Evolutionary conservation across 1,284 basidiomycete species (phyloP), one percentile per base, ranked within the genome.

Genomic region (Grifola frondosa): DNA sequence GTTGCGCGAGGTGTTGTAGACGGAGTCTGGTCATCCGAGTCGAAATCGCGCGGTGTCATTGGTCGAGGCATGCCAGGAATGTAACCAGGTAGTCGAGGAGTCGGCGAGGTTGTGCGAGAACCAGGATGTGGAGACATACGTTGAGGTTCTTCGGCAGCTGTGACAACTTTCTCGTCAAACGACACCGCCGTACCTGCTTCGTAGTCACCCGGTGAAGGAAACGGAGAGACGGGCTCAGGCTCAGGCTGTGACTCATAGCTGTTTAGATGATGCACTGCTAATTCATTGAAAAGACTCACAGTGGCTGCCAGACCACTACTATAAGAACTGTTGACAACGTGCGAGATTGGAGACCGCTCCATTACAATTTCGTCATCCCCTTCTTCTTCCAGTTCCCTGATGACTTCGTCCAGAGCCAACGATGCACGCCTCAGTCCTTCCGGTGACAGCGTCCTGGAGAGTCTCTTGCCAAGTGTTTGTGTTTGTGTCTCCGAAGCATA

Each of bases 1-100:
- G 79, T 81, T 13, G 88, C 87, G 46, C 88, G 82, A 43, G 88
- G 88, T 3, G 88, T 91, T 16, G 82, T 84, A n/a, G 85, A 84
- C 21, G 84, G 78, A 10, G 71, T 68, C 53, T 76, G 74, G 46
- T 88, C 84, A 44, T 89, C 87, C 30, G 73, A 59, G 41, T 88
- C 87, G 36, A 78, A 66, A 48, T 87, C 83, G 46, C 78, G 79
- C 17, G 88, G 88, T 9, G 88, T 91, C 81, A 90, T 88, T 11
- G 88, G 88, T 34, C 88, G 73, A 24, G 85, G 85, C 88, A 91
- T 91, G 5, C 88, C 88, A 26, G 88, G 88, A 44, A 89, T 81
- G 64, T 91, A 91, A n/a, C 88, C 88, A 41, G 87, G 87, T 17
- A 87, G 59, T 16, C 77, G 78, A 42, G 80, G 81, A 3, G 77